Percentiles rank a stretch among this genome's conserved stretches.
Conservation (phyloP, 163 green algal genomes). For the Volvox carteri region DNA sequence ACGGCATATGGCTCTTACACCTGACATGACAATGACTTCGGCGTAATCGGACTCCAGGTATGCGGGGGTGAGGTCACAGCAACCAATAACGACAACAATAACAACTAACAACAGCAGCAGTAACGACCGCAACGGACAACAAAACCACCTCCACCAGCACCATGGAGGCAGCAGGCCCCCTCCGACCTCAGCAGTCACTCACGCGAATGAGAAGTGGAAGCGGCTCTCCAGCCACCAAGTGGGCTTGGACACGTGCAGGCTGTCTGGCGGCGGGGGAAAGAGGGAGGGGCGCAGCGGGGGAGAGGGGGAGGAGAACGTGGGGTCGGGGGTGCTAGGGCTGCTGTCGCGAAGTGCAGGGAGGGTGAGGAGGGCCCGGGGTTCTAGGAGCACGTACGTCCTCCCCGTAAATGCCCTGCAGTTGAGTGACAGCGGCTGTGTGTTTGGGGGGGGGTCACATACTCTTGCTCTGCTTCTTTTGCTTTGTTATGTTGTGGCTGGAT, state of each 20-base stretch:
- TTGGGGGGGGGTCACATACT: no score
- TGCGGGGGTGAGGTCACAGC: not conserved
- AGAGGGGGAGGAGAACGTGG: not conserved
- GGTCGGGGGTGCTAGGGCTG: not conserved
- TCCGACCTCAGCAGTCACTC: not conserved
- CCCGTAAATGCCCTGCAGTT: no score
- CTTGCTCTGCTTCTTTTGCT: no score
- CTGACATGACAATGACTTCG: no score
- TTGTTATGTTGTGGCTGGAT: no score
- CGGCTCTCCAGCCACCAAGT: constrained; percentile 83
- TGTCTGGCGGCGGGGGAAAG: constrained; percentile 15
- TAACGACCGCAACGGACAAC: not conserved
- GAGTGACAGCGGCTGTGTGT: no score
- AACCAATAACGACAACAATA: not conserved
- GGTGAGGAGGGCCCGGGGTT: not conserved
- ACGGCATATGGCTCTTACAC: no score
- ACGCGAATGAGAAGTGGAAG: constrained; percentile 79
- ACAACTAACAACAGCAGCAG: not conserved
- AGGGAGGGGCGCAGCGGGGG: not conserved
- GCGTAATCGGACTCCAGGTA: no score
- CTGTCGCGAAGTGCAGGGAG: not conserved
- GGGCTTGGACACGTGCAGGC: constrained; percentile 77
- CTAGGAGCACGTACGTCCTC: not conserved
- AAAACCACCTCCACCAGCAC: no score
- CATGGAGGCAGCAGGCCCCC: not conserved